Percentiles rank a stretch among this genome's conserved stretches.
phyloP scores from a whole-genome alignment of 306 rosid species.

The Quercus mongolica region DNA sequence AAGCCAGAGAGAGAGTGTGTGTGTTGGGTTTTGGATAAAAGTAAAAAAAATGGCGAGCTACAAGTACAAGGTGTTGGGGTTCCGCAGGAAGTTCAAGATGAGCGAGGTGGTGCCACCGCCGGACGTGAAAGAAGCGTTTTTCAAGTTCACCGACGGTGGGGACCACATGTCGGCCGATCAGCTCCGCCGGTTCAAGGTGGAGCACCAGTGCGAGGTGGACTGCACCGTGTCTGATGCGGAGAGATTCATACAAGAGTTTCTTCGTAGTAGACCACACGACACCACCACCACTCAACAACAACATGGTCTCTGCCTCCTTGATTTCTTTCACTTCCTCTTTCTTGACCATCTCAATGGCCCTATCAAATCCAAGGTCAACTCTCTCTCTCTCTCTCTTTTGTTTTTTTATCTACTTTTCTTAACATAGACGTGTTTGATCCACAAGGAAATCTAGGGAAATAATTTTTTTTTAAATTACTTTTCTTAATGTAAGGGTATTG shows the following conservation, averaged over 20 bases:
- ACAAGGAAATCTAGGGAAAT: not conserved
- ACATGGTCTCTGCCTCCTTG: conserved; percentile 40
- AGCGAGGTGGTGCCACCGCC: conserved; percentile 53
- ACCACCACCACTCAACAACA: not conserved
- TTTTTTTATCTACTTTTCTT: too few relatives aligned
- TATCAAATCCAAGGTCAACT: conserved; percentile 45
- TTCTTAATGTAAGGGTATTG: not conserved
- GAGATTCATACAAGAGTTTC: conserved; percentile 26
- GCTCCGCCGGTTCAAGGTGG: conserved; percentile 44
- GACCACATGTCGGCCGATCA: conserved; percentile 50
- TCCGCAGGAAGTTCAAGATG: conserved; percentile 65
- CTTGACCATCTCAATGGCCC: conserved; percentile 57
- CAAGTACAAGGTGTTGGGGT: conserved; percentile 68
- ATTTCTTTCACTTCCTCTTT: conserved; percentile 57
- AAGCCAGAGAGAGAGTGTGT: not conserved
- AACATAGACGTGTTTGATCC: not conserved
- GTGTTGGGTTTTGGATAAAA: not conserved
- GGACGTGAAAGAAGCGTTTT: conserved; percentile 54
- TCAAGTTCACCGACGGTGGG: conserved; percentile 33
- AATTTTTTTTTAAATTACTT: not conserved
- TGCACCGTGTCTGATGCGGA: conserved; percentile 33
- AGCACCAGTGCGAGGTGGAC: conserved; percentile 49
- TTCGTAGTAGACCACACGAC: conserved; percentile 9
- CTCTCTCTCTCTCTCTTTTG: not conserved
- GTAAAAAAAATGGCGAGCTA: not conserved